phyloP scores from a whole-genome alignment of 495 filamentous ascomycete genomes.

The Penicillium egyptiacum region DNA sequence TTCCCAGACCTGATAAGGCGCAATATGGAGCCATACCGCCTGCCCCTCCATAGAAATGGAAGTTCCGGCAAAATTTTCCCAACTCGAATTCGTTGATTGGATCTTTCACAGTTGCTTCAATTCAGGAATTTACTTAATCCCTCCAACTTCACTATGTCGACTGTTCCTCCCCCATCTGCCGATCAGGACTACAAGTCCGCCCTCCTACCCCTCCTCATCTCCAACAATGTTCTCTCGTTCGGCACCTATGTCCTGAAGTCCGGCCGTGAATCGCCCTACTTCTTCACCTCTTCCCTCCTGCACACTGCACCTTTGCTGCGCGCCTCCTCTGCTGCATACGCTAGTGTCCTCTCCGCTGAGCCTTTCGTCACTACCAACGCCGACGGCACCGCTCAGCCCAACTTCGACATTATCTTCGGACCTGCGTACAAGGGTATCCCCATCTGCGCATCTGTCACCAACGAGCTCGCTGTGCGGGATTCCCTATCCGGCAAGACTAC shows the following conservation, averaged over 20 bases:
- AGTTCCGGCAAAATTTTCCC: conserved; percentile 24
- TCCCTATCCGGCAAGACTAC: conserved; percentile 36
- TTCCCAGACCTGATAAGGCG: background rate
- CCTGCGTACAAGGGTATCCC: conserved; percentile 97
- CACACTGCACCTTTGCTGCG: conserved; percentile 71
- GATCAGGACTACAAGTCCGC: conserved; percentile 57
- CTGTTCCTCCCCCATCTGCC: conserved; percentile 31
- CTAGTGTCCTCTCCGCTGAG: conserved; percentile 60
- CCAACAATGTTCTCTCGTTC: conserved; percentile 78
- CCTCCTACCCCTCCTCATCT: conserved; percentile 71
- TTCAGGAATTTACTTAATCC: background rate
- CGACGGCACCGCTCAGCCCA: conserved; percentile 33
- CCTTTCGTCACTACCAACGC: conserved; percentile 42
- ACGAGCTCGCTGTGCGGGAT: conserved; percentile 66
- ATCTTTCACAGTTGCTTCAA: conserved; percentile 9
- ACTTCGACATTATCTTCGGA: conserved; percentile 54
- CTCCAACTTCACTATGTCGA: conserved; percentile 18
- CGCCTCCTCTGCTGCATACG: conserved; percentile 76
- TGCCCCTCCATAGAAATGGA: conserved; percentile 22
- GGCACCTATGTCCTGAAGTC: conserved; percentile 90
- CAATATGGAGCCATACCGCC: conserved; percentile 9
- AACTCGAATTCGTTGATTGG: conserved; percentile 9
- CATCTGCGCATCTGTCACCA: conserved; percentile 69
- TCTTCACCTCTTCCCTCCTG: conserved; percentile 93
- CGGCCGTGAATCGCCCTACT: conserved; percentile 91